A percentile compares a stretch with the other conserved stretches of the same genome.
Conservation (phyloP, 495 filamentous ascomycete genomes). For the Penicillium angulare region DNA sequence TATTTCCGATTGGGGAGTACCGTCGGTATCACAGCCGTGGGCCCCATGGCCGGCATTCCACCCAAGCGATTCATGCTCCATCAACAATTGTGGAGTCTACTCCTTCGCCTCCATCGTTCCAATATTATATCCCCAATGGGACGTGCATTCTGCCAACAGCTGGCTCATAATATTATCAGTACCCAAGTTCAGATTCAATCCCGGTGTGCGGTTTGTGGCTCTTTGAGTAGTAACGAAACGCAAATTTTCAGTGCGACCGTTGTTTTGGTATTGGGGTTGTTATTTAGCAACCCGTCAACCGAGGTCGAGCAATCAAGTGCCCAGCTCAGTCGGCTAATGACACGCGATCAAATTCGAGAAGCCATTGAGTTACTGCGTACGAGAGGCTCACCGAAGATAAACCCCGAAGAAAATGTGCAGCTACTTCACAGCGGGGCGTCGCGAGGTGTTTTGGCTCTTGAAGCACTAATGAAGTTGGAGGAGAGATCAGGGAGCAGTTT, state of each 20-base stretch:
- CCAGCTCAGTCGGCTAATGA: conserved; percentile 23
- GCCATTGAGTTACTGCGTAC: conserved; percentile 22
- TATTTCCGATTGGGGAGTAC: conserved; percentile 27
- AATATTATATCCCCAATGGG: conserved; percentile 15
- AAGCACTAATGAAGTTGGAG: conserved; percentile 26
- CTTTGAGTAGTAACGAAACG: conserved; percentile 18
- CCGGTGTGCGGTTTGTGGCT: conserved; percentile 25
- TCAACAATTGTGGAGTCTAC: conserved; percentile 32
- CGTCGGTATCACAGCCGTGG: conserved; percentile 17
- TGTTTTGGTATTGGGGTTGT: conserved; percentile 16
- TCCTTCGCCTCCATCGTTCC: conserved; percentile 26
- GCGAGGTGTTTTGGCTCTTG: conserved; percentile 16
- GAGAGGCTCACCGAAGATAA: background rate
- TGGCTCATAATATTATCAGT: conserved; percentile 28
- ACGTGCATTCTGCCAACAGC: conserved; percentile 18
- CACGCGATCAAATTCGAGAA: conserved; percentile 21
- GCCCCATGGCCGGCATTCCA: conserved; percentile 25
- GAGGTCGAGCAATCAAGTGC: conserved; percentile 8
- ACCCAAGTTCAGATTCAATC: conserved; percentile 25
- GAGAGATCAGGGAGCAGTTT: conserved; percentile 3
- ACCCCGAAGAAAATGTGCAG: background rate
- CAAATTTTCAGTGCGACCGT: conserved; percentile 25
- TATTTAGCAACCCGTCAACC: conserved; percentile 13
- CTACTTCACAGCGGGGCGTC: background rate
- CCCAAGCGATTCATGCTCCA: conserved; percentile 32